phyloP scores from a whole-genome alignment of 2,329 filamentous ascomycete species.

The Didymella arachidicola region DNA sequence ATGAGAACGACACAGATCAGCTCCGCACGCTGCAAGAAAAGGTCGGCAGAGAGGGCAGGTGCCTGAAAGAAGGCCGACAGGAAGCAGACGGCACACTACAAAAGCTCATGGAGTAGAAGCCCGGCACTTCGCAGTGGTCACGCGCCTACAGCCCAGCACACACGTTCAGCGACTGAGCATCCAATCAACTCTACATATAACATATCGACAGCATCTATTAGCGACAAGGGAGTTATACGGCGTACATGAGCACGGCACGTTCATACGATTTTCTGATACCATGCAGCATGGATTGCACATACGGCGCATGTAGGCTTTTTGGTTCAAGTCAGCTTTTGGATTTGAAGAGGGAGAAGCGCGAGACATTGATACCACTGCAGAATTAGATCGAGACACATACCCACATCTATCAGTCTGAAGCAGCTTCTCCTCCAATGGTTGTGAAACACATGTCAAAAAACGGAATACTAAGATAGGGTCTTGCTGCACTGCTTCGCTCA shows the following conservation, averaged over 20 bases:
- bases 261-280: conserved; percentile 8
- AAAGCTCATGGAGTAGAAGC: conserved; percentile 20
- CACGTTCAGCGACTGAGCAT: conserved; percentile 12
- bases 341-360: neutral
- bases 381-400: conserved; percentile 8
- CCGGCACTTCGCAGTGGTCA: conserved; percentile 8
- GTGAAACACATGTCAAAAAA: conserved; percentile 1
- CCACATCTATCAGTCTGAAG: conserved; percentile 9
- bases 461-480: neutral
- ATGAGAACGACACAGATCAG: conserved; percentile 39
- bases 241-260: neutral
- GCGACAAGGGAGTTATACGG: neutral
- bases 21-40: conserved; percentile 48
- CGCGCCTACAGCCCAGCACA: neutral
- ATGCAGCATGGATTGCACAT: conserved; percentile 9
- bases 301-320: conserved; percentile 13
- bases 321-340: neutral
- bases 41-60: conserved; percentile 50
- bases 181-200: conserved; percentile 12
- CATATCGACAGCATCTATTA: conserved; percentile 13
- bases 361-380: conserved; percentile 14
- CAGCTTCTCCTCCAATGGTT: neutral
- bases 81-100: conserved; percentile 19
- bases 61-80: conserved; percentile 44
- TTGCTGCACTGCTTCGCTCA: neutral